Conservation (phyloP, 441 rosid genomes). For the Arabidopsis lyrata region DNA sequence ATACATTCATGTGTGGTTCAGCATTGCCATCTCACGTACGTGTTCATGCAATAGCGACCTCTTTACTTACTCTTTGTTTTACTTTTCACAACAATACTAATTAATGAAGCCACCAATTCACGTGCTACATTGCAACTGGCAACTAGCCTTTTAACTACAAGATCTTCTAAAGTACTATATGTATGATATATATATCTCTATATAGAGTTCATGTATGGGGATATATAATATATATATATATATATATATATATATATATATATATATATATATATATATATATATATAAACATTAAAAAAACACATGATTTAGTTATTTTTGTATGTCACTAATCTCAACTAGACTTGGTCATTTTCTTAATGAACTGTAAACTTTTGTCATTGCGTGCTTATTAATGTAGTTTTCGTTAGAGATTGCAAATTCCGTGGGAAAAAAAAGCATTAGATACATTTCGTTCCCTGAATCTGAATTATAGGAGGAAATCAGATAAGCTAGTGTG, state of each 20-base stretch:
- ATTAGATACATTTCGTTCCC: constrained; percentile 2
- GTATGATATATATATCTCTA: not conserved
- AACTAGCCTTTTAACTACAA: constrained; percentile 25
- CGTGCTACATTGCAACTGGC: constrained; percentile 45
- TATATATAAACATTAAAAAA: not conserved
- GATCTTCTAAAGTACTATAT: not conserved
- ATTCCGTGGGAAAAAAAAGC: too few relatives aligned
- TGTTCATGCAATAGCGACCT: constrained; percentile 41
- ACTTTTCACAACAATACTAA: constrained; percentile 40
- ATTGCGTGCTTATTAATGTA: constrained; percentile 9
- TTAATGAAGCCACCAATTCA: constrained; percentile 42
- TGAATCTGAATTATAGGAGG: not conserved
- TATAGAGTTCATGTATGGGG: not conserved
- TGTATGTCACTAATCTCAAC: constrained; percentile 5
- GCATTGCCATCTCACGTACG: constrained; percentile 35
- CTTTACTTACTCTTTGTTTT: constrained; percentile 12
- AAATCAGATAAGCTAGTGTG: not conserved
- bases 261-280: too few relatives aligned
- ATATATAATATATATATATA: too few relatives aligned
- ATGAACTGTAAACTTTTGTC: constrained; percentile 6
- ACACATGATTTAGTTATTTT: not conserved
- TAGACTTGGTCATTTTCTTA: not conserved
- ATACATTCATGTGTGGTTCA: constrained; percentile 35
- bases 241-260: too few relatives aligned
- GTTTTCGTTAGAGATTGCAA: not conserved